Base-by-base conservation (phyloP, 495 filamentous ascomycete species). In the Glutinoglossum americanum region DNA sequence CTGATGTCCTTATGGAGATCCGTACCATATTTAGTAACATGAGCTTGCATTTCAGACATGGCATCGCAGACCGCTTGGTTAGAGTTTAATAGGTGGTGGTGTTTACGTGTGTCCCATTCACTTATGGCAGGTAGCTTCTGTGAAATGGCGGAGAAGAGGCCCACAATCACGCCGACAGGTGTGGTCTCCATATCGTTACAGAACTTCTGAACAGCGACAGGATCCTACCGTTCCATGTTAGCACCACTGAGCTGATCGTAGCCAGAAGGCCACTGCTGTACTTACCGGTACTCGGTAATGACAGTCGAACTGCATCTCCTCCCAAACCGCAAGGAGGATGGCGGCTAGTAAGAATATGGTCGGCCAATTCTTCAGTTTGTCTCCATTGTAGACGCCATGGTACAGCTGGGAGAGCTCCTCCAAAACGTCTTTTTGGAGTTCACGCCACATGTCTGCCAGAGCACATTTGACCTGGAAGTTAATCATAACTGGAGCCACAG, bases 401-500 rank as follows among this genome's bases (percentile, higher is more conserved):
- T 94, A 95, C 25, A 94, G 78, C 1, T 77, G 68, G 0, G 89
- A 94, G 1, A 95, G 79, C 72, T 95, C 88, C 70, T 93, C 89
- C 13, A 95, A 73, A 48, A 94, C 83, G 60, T 95, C 89, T 72
- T 93, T 93, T 68, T 93, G 87, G 47, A 95, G 73, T 68, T 93
- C 89, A 60, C 89, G 87, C 89, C 89, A 95, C 85, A 94, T 88
- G 64, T 87, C 85, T 32, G 87, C 88, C 74, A 95, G 80, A 51
- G 89, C 89, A 65, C 81, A 86, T 76, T 95, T 95, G 71, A 95
- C 84, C 72, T 94, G 86, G 78, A 95, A 94, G 73, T 94, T 94
- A 79, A 95, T 90, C 88, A 94, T 92, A 61, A 94, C 87, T 1
- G 89, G 89, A 17, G 89, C 89, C 62, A 92, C 78, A 27, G 80